Conservation (phyloP, 2,329 filamentous ascomycete genomes). For the Aspergillus terreus region DNA sequence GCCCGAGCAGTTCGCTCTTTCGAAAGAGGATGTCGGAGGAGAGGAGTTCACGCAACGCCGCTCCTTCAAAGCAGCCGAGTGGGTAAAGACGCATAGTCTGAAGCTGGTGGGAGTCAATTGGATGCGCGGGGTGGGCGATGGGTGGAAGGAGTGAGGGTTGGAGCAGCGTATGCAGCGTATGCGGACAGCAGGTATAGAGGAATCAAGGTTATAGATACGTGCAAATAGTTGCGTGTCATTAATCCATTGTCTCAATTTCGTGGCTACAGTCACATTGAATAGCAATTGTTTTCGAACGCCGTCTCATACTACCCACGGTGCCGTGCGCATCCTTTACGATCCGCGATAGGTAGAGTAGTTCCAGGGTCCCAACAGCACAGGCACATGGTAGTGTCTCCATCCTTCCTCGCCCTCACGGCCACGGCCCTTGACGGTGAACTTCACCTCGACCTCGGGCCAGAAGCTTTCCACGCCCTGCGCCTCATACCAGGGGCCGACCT, state of each 20-base stretch:
- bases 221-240: background rate
- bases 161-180: background rate
- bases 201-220: too few relatives aligned
- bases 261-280: background rate
- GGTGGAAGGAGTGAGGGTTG: slow-evolving; percentile 6
- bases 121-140: slow-evolving; percentile 16
- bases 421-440: slow-evolving; percentile 46
- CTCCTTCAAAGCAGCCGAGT: slow-evolving; percentile 12
- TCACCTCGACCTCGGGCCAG: slow-evolving; percentile 50
- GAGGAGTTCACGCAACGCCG: slow-evolving; percentile 14
- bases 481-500: slow-evolving; percentile 46
- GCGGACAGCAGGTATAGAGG: background rate
- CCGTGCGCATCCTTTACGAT: slow-evolving; percentile 29
- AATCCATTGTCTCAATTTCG: background rate
- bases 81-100: slow-evolving; percentile 7
- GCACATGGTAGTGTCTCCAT: slow-evolving; percentile 50
- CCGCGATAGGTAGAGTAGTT: slow-evolving; percentile 51
- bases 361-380: slow-evolving; percentile 49
- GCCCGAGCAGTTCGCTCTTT: slow-evolving; percentile 1
- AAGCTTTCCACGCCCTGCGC: slow-evolving; percentile 46
- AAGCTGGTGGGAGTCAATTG: slow-evolving; percentile 14
- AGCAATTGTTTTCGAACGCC: background rate
- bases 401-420: slow-evolving; percentile 38
- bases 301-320: background rate
- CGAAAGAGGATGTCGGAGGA: slow-evolving; percentile 13